A percentile compares a stretch with the other conserved stretches of the same genome.
Conservation (phyloP, 805 yeast species). For the Tetrapisispora namnaoensis region DNA sequence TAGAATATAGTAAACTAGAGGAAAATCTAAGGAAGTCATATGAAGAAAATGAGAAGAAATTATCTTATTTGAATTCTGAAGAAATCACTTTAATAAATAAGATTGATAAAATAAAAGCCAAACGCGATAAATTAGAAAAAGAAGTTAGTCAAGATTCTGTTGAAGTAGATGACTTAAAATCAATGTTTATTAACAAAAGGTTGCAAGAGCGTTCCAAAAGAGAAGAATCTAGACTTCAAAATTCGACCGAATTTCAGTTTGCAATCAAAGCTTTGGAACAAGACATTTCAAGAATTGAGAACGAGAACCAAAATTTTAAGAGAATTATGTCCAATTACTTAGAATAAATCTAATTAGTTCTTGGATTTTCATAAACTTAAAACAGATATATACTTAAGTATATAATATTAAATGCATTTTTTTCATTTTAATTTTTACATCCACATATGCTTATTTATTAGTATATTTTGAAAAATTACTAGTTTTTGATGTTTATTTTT, state of each 20-base stretch:
- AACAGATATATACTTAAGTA: background rate
- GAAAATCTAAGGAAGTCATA: slow-evolving; percentile 13
- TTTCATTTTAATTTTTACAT: background rate
- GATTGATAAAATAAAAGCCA: slow-evolving; percentile 14
- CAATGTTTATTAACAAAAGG: slow-evolving; percentile 15
- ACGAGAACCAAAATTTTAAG: slow-evolving; percentile 22
- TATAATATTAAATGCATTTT: background rate
- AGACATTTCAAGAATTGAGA: slow-evolving; percentile 25
- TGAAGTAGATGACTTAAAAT: slow-evolving; percentile 16
- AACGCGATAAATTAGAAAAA: slow-evolving; percentile 19
- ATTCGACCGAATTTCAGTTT: slow-evolving; percentile 23
- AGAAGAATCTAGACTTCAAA: slow-evolving; percentile 18
- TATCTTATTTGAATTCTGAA: slow-evolving; percentile 16
- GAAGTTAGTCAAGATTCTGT: slow-evolving; percentile 19
- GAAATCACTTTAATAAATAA: slow-evolving; percentile 14
- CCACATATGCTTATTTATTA: background rate
- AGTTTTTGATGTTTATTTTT: no score
- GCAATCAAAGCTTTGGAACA: slow-evolving; percentile 27
- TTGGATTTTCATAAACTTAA: background rate
- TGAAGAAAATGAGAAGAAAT: slow-evolving; percentile 6
- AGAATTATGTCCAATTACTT: slow-evolving; percentile 7
- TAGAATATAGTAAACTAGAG: slow-evolving; percentile 23
- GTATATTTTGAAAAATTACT: background rate
- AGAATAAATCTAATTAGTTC: background rate
- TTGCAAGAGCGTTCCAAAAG: slow-evolving; percentile 17